A percentile compares a stretch with the other conserved stretches of the same genome.
phyloP scores from a whole-genome alignment of 2,329 filamentous ascomycete genomes.

The Calonectria honghensis region DNA sequence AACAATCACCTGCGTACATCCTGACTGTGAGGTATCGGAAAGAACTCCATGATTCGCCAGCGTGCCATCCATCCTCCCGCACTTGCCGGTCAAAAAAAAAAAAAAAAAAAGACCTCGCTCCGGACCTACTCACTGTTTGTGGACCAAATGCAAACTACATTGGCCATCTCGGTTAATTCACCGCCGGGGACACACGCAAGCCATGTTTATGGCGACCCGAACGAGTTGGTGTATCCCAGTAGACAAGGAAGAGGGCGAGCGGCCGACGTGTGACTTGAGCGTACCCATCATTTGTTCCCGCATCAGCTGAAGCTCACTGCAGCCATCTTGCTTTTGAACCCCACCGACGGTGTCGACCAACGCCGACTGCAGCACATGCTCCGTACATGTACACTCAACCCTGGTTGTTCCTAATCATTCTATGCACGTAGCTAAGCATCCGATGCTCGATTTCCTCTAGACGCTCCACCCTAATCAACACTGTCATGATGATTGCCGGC shows the following conservation, averaged over 20 bases:
- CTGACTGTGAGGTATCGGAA: conserved; percentile 25
- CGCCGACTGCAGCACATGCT: conserved; percentile 6
- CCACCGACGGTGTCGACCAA: conserved; percentile 39
- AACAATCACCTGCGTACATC: background rate
- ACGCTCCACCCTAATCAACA: conserved; percentile 30
- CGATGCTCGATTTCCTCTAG: conserved; percentile 39
- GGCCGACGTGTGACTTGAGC: conserved; percentile 7
- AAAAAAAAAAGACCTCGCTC: background rate
- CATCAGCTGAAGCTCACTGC: conserved; percentile 42
- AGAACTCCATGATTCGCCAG: conserved; percentile 21
- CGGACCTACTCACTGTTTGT: conserved; percentile 9
- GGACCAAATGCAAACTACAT: conserved; percentile 19
- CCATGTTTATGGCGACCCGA: conserved; percentile 32
- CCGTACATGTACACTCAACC: background rate
- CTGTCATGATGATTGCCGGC: conserved; percentile 16
- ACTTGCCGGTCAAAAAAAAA: conserved; percentile 21
- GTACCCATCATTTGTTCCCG: conserved; percentile 14
- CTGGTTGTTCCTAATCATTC: conserved; percentile 20
- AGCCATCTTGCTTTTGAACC: conserved; percentile 41
- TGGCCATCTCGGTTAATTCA: conserved; percentile 39
- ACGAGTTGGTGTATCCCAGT: conserved; percentile 32
- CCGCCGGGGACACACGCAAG: conserved; percentile 41
- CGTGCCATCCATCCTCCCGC: conserved; percentile 13
- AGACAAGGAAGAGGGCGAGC: conserved; percentile 23
- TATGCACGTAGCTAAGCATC: conserved; percentile 13